These are phyloP conservation scores for Spergularia bocconei DNA, from an alignment of 148 eudicot species.

Conservation along the genomic window DNA sequence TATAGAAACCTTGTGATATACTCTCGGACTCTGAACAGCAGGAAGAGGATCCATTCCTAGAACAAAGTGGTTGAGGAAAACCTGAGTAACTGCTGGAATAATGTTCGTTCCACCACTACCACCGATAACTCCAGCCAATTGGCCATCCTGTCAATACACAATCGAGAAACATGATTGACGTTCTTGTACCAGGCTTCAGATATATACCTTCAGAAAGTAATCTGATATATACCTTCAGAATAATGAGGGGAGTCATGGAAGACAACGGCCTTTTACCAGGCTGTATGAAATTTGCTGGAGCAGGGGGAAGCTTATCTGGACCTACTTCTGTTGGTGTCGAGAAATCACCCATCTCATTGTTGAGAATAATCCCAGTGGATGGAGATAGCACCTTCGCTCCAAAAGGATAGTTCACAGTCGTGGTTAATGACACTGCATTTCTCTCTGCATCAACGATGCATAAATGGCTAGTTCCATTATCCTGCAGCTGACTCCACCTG, in stretches of 20 bases:
- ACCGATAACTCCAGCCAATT: constrained; percentile 82
- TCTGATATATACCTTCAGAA: constrained; percentile 52
- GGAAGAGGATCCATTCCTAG: constrained; percentile 70
- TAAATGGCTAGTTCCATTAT: constrained; percentile 92
- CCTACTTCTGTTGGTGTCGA: constrained; percentile 62
- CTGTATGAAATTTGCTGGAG: constrained; percentile 67
- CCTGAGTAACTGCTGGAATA: constrained; percentile 77
- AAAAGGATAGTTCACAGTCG: constrained; percentile 70
- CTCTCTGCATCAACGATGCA: constrained; percentile 91
- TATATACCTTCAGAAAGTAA: no score
- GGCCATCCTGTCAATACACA: constrained; percentile 48
- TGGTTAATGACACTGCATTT: constrained; percentile 87
- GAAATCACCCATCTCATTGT: constrained; percentile 90
- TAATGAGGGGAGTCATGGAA: constrained; percentile 84
- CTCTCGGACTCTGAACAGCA: constrained; percentile 79
- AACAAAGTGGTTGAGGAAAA: constrained; percentile 69
- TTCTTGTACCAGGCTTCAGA: no score
- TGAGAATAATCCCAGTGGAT: constrained; percentile 71
- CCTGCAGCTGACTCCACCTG: constrained; percentile 90
- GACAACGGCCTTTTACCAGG: constrained; percentile 92
- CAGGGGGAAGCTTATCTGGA: constrained; percentile 67
- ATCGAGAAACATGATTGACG: neutral
- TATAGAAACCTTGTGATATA: constrained; percentile 69
- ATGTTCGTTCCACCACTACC: constrained; percentile 87
- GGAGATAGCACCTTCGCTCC: constrained; percentile 79